Conservation (phyloP, 352 stramenopile species). For the Pythium rhizo-oryzae region DNA sequence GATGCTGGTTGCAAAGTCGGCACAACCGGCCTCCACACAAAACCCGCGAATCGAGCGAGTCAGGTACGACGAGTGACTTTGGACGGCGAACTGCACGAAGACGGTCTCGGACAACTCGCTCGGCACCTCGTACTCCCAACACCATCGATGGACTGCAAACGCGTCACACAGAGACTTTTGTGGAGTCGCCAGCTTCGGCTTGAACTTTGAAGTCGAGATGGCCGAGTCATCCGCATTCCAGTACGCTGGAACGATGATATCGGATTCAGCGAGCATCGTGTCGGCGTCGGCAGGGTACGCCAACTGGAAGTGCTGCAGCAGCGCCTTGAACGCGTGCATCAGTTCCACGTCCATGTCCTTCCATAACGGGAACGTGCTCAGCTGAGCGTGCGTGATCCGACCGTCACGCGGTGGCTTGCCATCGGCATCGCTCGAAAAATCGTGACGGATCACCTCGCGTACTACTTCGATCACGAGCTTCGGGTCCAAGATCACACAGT, state of each 20-base stretch:
- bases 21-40: slow-evolving; percentile 15
- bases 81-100: no score
- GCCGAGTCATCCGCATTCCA: not conserved
- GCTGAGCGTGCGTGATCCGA: no score
- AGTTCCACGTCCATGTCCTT: no score
- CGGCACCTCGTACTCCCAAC: slow-evolving; percentile 37
- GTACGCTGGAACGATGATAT: slow-evolving; percentile 23
- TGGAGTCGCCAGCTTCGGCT: not conserved
- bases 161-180: not conserved
- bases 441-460: slow-evolving; percentile 24
- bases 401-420: not conserved
- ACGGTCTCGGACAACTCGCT: no score
- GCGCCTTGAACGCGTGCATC: no score
- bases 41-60: no score
- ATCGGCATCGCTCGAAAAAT: not conserved
- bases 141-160: slow-evolving; percentile 6
- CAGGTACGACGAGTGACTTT: no score
- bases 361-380: no score
- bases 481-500: no score
- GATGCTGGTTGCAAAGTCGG: slow-evolving; percentile 18
- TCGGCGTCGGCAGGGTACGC: slow-evolving; percentile 26
- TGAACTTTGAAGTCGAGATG: no score
- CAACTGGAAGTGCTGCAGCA: no score
- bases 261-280: slow-evolving; percentile 16
- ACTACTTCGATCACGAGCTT: slow-evolving; percentile 37